phyloP scores from a whole-genome alignment of 352 stramenopile genomes.

The Thraustochytrium striatum region DNA sequence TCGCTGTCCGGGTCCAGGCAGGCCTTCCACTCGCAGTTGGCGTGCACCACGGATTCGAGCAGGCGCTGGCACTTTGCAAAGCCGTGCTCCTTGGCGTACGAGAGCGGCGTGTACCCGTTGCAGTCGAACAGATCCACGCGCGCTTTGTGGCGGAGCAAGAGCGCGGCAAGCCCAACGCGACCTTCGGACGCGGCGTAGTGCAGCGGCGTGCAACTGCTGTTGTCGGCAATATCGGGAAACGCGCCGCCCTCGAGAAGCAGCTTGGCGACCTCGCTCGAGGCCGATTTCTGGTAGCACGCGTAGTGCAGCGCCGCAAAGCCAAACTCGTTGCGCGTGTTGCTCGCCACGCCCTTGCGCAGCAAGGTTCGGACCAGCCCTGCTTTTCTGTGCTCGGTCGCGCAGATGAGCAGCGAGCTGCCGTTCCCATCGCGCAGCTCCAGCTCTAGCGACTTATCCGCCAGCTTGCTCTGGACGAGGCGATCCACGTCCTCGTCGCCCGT shows the following conservation, averaged over 20 bases:
- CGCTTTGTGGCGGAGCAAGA: conserved; percentile 24
- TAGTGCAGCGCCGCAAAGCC: conserved; percentile 34
- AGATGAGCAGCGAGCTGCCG: conserved; percentile 13
- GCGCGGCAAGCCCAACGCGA: background rate
- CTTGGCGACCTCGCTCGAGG: background rate
- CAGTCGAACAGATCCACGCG: background rate
- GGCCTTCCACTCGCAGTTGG: background rate
- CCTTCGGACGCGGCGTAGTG: conserved; percentile 36
- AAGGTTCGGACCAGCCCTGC: background rate
- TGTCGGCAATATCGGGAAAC: conserved; percentile 4
- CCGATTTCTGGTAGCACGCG: conserved; percentile 24
- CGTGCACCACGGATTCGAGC: background rate
- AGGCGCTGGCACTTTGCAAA: background rate
- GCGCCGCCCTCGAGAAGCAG: conserved; percentile 16
- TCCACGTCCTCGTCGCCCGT: conserved; percentile 12
- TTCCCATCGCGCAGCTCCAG: background rate
- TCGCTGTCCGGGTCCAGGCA: background rate
- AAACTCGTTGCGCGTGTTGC: background rate
- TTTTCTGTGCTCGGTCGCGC: conserved; percentile 6
- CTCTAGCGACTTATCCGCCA: background rate
- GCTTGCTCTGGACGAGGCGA: background rate
- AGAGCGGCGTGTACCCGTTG: background rate
- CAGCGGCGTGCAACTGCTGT: background rate
- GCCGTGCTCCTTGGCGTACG: conserved; percentile 8
- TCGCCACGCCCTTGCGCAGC: background rate